Conservation (phyloP, 1,139 yeast genomes). For the Yamadazyma triangularis region DNA sequence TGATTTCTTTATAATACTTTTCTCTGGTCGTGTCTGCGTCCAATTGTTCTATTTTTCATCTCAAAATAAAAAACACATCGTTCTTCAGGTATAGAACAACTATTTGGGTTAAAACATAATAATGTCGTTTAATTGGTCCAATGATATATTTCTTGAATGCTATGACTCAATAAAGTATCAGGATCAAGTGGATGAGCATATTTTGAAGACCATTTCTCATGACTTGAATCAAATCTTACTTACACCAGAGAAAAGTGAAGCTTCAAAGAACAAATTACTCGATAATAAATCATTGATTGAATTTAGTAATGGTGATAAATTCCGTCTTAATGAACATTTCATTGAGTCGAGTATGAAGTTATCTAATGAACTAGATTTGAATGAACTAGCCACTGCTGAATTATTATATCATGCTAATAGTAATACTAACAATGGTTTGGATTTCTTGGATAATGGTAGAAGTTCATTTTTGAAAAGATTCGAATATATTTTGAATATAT, state of each 20-base stretch:
- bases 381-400: slow-evolving; percentile 36
- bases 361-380: slow-evolving; percentile 36
- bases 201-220: slow-evolving; percentile 23
- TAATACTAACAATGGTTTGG: slow-evolving; percentile 46
- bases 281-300: slow-evolving; percentile 48
- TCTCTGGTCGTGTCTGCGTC: no score
- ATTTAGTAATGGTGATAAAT: slow-evolving; percentile 54
- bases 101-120: background rate
- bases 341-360: slow-evolving; percentile 57
- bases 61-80: background rate
- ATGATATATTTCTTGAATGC: slow-evolving; percentile 29
- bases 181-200: slow-evolving; percentile 22
- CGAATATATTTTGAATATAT: slow-evolving; percentile 66
- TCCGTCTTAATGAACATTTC: slow-evolving; percentile 58
- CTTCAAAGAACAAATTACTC: slow-evolving; percentile 47
- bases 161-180: slow-evolving; percentile 31
- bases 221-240: slow-evolving; percentile 49
- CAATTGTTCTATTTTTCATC: background rate
- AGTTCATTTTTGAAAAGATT: slow-evolving; percentile 67
- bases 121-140: slow-evolving; percentile 24
- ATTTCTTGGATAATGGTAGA: slow-evolving; percentile 63
- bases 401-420: slow-evolving; percentile 36
- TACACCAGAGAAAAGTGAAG: slow-evolving; percentile 49
- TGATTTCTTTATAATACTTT: no score
- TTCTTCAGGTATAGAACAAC: background rate